phyloP scores from a whole-genome alignment of 306 rosid genomes.

The Luffa aegyptiaca region DNA sequence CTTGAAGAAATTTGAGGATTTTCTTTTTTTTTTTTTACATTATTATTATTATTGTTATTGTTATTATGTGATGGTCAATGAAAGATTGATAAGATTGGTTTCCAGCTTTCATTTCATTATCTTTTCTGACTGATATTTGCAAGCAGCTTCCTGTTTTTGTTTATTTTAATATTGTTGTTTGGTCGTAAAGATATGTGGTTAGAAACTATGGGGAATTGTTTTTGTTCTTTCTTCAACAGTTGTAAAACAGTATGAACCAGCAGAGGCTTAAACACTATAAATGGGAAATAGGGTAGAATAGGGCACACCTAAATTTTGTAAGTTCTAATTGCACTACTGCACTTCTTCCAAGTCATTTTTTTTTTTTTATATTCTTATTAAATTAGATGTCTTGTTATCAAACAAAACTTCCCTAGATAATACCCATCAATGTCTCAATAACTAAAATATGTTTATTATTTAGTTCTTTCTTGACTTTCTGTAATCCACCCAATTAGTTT shows the following conservation, averaged over 20 bases:
- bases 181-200: background rate
- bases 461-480: background rate
- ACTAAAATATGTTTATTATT: background rate
- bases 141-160: background rate
- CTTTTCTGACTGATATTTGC: background rate
- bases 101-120: conserved; percentile 12
- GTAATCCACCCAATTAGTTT: too few species aligned
- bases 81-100: conserved; percentile 8
- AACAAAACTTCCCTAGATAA: background rate
- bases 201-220: background rate
- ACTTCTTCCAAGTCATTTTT: background rate
- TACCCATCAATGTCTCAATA: background rate
- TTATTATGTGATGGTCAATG: background rate
- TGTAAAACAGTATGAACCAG: background rate
- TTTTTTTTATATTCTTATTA: background rate
- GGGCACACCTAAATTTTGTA: background rate
- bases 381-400: background rate
- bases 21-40: background rate
- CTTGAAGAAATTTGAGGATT: background rate
- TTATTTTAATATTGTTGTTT: background rate
- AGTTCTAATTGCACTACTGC: background rate
- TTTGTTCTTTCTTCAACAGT: background rate
- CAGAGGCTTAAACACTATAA: background rate
- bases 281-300: background rate
- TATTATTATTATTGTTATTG: background rate